Evolutionary conservation across 225 moss, liverwort and hornwort species (phyloP).

Genomic region (Neckera pumila): DNA sequence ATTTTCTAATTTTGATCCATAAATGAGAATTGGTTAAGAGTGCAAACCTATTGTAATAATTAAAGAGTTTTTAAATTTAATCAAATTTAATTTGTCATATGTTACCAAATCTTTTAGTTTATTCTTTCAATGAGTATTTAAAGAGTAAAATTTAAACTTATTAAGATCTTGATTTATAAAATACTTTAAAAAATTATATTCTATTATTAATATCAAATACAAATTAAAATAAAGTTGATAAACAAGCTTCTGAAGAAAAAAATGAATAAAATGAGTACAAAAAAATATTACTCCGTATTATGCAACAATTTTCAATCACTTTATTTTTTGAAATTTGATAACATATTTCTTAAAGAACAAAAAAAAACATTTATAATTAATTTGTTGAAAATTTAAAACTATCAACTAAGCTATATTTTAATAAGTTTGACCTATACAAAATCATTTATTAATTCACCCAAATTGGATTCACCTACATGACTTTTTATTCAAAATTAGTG

Average conservation of each 20-base stretch:
- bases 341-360: neutral
- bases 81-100: neutral
- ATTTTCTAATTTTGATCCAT: neutral
- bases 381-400: neutral
- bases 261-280: rapidly evolving
- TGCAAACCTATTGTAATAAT: neutral
- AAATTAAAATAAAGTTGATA: neutral
- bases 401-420: neutral
- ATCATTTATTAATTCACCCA: neutral
- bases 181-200: neutral
- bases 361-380: neutral
- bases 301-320: rapidly evolving
- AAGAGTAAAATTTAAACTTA: no score
- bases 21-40: neutral
- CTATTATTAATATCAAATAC: no score
- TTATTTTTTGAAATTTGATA: no score
- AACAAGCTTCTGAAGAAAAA: neutral
- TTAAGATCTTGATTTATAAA: no score
- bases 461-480: neutral
- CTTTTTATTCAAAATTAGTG: neutral
- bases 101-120: neutral
- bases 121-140: neutral
- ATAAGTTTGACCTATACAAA: neutral
- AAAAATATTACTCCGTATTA: no score
- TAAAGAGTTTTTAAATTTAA: no score